These are phyloP conservation scores for Protea cynaroides DNA, from an alignment of 164 flowering plant genomes.

Conservation along the genomic window DNA sequence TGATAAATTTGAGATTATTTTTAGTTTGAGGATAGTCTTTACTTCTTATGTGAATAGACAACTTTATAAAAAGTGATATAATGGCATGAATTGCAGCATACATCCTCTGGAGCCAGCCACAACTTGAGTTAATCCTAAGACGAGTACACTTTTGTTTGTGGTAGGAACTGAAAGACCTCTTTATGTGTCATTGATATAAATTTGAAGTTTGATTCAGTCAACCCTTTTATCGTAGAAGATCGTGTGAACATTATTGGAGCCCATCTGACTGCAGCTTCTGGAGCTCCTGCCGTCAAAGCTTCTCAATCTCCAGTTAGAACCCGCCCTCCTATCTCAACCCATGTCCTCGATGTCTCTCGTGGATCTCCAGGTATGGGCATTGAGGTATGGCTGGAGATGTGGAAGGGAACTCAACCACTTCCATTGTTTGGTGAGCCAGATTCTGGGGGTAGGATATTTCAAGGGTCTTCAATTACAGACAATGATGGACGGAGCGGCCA, in stretches of 20 bases:
- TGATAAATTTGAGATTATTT: too few species aligned
- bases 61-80: too few species aligned
- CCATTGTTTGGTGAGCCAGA: constrained; percentile 37
- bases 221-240: constrained; percentile 54
- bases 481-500: constrained; percentile 83
- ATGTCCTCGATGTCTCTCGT: constrained; percentile 73
- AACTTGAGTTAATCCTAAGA: too few species aligned
- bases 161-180: too few species aligned
- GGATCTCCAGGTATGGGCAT: constrained; percentile 79
- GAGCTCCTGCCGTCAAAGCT: constrained; percentile 24
- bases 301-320: constrained; percentile 36
- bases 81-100: too few species aligned
- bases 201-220: constrained; percentile 6
- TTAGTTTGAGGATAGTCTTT: too few species aligned
- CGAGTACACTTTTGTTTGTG: too few species aligned
- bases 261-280: constrained; percentile 49
- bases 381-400: constrained; percentile 67
- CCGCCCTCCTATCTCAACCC: constrained; percentile 93
- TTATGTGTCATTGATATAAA: too few species aligned
- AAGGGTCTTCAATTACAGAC: constrained; percentile 66
- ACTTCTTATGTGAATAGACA: too few species aligned
- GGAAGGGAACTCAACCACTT: constrained; percentile 43
- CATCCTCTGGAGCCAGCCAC: too few species aligned
- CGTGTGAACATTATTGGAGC: constrained; percentile 65
- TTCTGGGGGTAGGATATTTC: constrained; percentile 38